Percentiles rank a stretch among this genome's conserved stretches.
Conservation (phyloP, 805 yeast species). For the Ogataea trehaloabstinens region DNA sequence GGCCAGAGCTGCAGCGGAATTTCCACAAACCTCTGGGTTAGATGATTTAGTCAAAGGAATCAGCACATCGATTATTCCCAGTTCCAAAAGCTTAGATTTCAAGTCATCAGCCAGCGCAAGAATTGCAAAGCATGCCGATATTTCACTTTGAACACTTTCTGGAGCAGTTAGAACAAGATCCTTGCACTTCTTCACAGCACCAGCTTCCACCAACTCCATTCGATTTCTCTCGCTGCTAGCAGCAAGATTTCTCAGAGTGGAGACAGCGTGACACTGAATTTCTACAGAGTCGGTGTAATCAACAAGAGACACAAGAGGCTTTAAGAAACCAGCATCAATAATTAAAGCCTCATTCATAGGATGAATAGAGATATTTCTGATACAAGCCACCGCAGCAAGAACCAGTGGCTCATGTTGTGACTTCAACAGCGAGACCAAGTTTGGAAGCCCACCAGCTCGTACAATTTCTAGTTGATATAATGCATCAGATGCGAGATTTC, state of each 20-base stretch:
- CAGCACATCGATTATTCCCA: conserved; percentile 82
- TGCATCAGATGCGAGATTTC: conserved; percentile 95
- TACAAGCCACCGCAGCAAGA: conserved; percentile 96
- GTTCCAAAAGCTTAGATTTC: conserved; percentile 76
- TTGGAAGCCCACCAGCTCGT: conserved; percentile 92
- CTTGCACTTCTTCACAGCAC: conserved; percentile 91
- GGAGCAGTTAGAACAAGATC: conserved; percentile 83
- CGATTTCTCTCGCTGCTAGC: conserved; percentile 94
- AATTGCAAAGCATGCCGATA: conserved; percentile 95
- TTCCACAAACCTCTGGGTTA: conserved; percentile 95
- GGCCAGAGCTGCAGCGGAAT: conserved; percentile 97
- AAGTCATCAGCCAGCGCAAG: conserved; percentile 94
- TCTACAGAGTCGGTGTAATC: conserved; percentile 89
- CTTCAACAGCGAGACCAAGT: conserved; percentile 83
- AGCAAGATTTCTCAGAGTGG: conserved; percentile 92
- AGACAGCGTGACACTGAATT: conserved; percentile 97
- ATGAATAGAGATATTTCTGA: conserved; percentile 94
- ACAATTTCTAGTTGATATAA: conserved; percentile 95
- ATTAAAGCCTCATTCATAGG: conserved; percentile 94
- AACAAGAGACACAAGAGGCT: conserved; percentile 82
- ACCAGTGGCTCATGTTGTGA: conserved; percentile 89
- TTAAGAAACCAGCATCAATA: conserved; percentile 93
- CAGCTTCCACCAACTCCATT: conserved; percentile 87
- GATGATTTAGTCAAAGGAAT: conserved; percentile 86
- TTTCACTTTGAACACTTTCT: conserved; percentile 92